These are phyloP conservation scores for Coemansia guatemalensis DNA, from an alignment of 192 early-diverging fungal genomes.

Conservation along the genomic window DNA sequence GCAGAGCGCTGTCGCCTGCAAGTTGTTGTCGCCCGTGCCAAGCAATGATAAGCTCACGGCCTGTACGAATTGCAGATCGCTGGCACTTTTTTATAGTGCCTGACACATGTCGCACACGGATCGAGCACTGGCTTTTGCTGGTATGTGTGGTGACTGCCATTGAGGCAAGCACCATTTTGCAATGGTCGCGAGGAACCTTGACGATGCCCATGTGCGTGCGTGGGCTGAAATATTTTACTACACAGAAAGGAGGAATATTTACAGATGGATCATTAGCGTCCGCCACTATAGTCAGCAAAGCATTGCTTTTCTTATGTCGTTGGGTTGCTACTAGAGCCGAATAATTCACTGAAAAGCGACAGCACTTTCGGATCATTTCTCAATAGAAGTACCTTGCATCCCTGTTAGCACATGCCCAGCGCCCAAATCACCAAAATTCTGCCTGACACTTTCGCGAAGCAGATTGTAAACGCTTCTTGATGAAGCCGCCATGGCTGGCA, in stretches of 20 bases:
- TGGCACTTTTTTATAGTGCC: slow-evolving; percentile 54
- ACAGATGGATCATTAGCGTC: neutral
- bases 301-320: neutral
- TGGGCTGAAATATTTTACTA: slow-evolving; percentile 37
- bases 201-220: slow-evolving; percentile 41
- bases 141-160: slow-evolving; percentile 22
- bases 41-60: slow-evolving; percentile 36
- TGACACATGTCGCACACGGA: slow-evolving; percentile 40
- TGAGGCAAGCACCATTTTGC: slow-evolving; percentile 37
- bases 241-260: neutral
- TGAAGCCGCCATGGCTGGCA: neutral
- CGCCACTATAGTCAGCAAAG: neutral
- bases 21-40: slow-evolving; percentile 27
- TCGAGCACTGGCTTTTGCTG: slow-evolving; percentile 19
- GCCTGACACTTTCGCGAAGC: slow-evolving; percentile 31
- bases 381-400: slow-evolving; percentile 15
- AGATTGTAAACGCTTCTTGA: slow-evolving; percentile 14
- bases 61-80: slow-evolving; percentile 29
- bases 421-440: slow-evolving; percentile 45
- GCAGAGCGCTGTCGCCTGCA: slow-evolving; percentile 5
- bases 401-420: slow-evolving; percentile 28
- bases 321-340: neutral
- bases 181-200: slow-evolving; percentile 46
- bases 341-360: neutral
- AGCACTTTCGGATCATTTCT: neutral